Conservation (phyloP, 345 rosid species). For the Linum tenue region DNA sequence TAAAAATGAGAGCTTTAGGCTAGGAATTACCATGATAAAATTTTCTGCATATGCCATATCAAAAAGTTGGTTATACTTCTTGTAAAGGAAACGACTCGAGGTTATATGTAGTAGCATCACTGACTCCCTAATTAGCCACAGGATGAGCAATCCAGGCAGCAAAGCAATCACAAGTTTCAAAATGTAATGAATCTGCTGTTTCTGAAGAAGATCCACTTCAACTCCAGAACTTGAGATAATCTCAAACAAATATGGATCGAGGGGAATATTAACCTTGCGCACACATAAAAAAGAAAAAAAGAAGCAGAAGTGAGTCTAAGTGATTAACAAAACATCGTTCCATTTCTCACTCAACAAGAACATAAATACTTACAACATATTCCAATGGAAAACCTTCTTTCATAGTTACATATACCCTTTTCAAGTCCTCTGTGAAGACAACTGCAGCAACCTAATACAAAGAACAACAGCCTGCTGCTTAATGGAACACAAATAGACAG, state of each 20-base stretch:
- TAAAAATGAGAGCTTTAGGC: conserved; percentile 7
- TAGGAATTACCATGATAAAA: conserved; percentile 58
- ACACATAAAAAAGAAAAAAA: conserved; percentile 55
- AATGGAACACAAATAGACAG: too few species aligned
- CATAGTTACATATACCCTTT: conserved; percentile 80
- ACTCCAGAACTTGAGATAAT: conserved; percentile 71
- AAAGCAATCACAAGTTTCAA: conserved; percentile 71
- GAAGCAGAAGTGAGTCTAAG: conserved; percentile 14
- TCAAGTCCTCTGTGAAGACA: conserved; percentile 90
- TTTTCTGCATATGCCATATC: conserved; percentile 94
- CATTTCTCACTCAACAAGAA: conserved; percentile 9
- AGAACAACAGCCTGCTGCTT: conserved; percentile 10
- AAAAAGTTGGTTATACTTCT: conserved; percentile 76
- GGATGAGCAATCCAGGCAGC: conserved; percentile 68
- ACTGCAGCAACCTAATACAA: conserved; percentile 75
- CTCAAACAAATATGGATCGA: conserved; percentile 88
- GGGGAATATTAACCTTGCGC: conserved; percentile 81
- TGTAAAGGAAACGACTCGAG: conserved; percentile 73
- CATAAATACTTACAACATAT: conserved; percentile 56
- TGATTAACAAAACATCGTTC: conserved; percentile 10
- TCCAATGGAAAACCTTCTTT: conserved; percentile 93
- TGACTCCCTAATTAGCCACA: conserved; percentile 73
- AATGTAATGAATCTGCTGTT: conserved; percentile 78
- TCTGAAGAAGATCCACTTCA: conserved; percentile 95
- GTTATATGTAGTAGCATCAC: conserved; percentile 74